Percentiles rank a stretch among this genome's conserved stretches.
These are phyloP conservation scores for Picocystis sp. DNA, from an alignment of 163 green algal species.

Conservation along the genomic window DNA sequence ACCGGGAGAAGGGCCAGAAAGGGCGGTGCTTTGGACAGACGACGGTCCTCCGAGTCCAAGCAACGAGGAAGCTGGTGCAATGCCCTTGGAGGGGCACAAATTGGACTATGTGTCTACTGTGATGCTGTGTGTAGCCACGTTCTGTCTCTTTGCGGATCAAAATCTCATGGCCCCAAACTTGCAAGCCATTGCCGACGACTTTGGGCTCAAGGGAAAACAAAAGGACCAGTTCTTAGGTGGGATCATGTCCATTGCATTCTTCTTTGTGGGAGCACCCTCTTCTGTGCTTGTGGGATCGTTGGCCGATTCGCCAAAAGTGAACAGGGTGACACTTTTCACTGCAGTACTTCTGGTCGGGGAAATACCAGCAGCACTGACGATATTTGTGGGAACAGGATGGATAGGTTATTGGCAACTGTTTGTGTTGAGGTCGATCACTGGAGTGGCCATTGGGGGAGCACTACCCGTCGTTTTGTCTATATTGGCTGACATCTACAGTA, in stretches of 20 bases:
- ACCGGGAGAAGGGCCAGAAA: too few species aligned
- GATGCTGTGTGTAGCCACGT: too few species aligned
- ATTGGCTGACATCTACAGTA: conserved; percentile 45
- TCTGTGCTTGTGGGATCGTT: conserved; percentile 59
- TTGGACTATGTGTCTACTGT: too few species aligned
- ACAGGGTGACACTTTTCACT: conserved; percentile 53
- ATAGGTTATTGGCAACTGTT: conserved; percentile 65
- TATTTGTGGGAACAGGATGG: conserved; percentile 19
- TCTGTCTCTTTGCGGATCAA: conserved; percentile 56
- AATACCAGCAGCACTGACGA: background rate
- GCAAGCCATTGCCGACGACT: conserved; percentile 35
- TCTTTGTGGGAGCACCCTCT: conserved; percentile 57
- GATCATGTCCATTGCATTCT: conserved; percentile 52
- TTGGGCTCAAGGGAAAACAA: conserved; percentile 35
- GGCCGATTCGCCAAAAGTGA: conserved; percentile 30
- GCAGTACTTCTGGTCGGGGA: conserved; percentile 51
- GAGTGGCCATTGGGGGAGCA: conserved; percentile 51
- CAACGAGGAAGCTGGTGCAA: too few species aligned
- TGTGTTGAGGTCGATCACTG: conserved; percentile 54
- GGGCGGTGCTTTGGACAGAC: too few species aligned
- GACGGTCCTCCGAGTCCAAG: too few species aligned
- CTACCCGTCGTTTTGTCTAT: conserved; percentile 53
- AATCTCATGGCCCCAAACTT: conserved; percentile 78
- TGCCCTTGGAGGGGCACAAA: too few species aligned
- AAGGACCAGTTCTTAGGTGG: conserved; percentile 18